A percentile compares a stretch with the other conserved stretches of the same genome.
phyloP scores from a whole-genome alignment of 2,329 filamentous ascomycete species.

The Furcasterigmium furcatum region DNA sequence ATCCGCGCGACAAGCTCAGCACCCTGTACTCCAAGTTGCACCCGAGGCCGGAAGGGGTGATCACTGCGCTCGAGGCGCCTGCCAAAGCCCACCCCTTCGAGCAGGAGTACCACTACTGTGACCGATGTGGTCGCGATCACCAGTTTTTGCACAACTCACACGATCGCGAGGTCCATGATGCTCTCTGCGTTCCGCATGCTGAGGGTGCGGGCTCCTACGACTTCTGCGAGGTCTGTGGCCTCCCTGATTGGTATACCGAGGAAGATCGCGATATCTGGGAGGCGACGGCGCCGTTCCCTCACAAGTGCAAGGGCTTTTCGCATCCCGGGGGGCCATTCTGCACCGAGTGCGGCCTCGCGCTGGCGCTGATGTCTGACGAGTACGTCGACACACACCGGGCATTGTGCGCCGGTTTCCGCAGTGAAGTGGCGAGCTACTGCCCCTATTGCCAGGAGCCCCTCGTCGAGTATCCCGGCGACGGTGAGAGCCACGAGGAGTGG shows the following conservation, averaged over 20 bases:
- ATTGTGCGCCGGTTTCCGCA: constrained; percentile 13
- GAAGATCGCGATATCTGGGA: constrained; percentile 5
- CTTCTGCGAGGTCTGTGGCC: constrained; percentile 15
- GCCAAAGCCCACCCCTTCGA: constrained; percentile 10
- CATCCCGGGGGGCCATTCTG: constrained; percentile 11
- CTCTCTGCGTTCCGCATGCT: constrained; percentile 13
- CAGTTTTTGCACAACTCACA: constrained; percentile 2
- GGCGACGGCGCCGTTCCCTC: constrained; percentile 8
- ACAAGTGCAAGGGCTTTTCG: constrained; percentile 9
- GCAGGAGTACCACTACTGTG: constrained; percentile 14
- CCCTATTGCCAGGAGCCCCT: constrained; percentile 13
- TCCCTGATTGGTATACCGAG: constrained; percentile 7
- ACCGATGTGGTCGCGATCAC: constrained; percentile 18
- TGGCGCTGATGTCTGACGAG: constrained; percentile 2
- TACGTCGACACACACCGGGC: constrained; percentile 9
- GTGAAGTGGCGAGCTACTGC: constrained; percentile 13
- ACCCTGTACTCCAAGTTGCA: background rate
- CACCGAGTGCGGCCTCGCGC: constrained; percentile 10
- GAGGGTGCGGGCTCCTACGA: constrained; percentile 6
- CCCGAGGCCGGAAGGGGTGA: background rate
- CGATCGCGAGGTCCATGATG: constrained; percentile 17
- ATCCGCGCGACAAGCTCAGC: background rate
- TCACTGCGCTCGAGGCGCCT: constrained; percentile 3
- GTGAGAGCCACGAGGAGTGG: background rate
- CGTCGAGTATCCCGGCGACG: background rate